Evolutionary conservation across 2,329 filamentous ascomycete genomes (phyloP).

Genomic region (Fusarium begoniae): DNA sequence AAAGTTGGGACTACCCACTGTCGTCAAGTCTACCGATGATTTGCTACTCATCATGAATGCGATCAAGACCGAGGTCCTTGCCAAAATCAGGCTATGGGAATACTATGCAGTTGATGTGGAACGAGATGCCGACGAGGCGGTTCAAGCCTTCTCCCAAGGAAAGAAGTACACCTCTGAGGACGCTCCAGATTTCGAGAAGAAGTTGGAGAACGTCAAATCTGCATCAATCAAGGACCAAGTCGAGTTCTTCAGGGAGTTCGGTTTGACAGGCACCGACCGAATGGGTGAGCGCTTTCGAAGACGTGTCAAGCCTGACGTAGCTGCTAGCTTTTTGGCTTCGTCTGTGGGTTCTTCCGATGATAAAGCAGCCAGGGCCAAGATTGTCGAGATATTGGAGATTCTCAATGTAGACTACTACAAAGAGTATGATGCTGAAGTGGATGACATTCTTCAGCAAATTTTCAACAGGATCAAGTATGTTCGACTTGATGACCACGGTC

Average conservation of each 20-base stretch:
- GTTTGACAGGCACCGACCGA: constrained; percentile 74
- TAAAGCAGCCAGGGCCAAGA: constrained; percentile 62
- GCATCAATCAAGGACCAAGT: constrained; percentile 61
- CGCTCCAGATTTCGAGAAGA: constrained; percentile 44
- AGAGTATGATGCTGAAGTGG: constrained; percentile 87
- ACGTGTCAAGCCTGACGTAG: constrained; percentile 72
- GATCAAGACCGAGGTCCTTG: constrained; percentile 82
- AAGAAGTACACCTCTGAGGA: constrained; percentile 64
- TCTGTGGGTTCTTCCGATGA: constrained; percentile 69
- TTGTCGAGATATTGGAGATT: constrained; percentile 76
- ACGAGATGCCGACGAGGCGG: constrained; percentile 71
- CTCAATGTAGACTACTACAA: constrained; percentile 89
- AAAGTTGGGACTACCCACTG: constrained; percentile 77
- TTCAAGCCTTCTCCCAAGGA: constrained; percentile 76
- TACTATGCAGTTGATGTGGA: constrained; percentile 89
- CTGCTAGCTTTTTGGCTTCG: constrained; percentile 63
- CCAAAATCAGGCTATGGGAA: constrained; percentile 85
- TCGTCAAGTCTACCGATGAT: constrained; percentile 75
- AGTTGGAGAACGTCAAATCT: constrained; percentile 58
- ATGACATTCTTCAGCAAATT: constrained; percentile 87
- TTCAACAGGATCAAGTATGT: constrained; percentile 96
- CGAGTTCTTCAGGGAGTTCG: constrained; percentile 73
- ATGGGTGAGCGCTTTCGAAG: constrained; percentile 84
- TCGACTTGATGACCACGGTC: constrained; percentile 90
- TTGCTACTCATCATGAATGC: constrained; percentile 83